Base-by-base conservation (phyloP, 1,284 basidiomycete genomes). In the Coniophora puteana region DNA sequence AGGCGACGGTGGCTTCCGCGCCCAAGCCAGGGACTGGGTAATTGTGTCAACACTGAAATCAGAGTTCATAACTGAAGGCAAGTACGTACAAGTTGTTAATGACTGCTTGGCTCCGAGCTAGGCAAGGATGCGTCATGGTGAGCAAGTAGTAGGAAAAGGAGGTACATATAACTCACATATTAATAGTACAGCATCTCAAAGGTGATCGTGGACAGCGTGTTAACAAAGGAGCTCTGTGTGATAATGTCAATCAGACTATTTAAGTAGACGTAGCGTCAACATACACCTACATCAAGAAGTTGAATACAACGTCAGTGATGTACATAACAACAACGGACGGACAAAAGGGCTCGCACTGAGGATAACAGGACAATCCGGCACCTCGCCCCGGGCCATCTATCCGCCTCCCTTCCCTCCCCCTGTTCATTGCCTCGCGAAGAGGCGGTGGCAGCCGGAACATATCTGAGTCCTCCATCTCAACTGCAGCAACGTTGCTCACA, bases 1-100 rank as follows among this genome's bases (percentile, higher is more conserved):
- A 84, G 26, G 93, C 92, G 38, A 94, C 90, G 49, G 94, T 87
- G 25, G 92, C 90, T 59, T 94, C 92, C 5, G 90, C 92, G 53
- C 92, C 92, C 20, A 94, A 94, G 77, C 89, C 89, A 93, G 5
- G 90, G 92, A 55, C 83, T 86, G 47, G 22, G 30, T n/a, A 32
- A 23, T n/a, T n/a, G n/a, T n/a, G n/a, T n/a, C n/a, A 38, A 41
- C 28, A 20, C 26, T 48, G 17, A 41, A 32, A 21, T 39, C n/a
- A 35, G 17, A 14, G 10, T 13, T 25, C 7, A 14, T 31, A 25
- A 26, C 6, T 2, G 17, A 16, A 40, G 35, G 40, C n/a, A 38
- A 16, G 23, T 16, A 46, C 80, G 50, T 48, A 85, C 82, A 89
- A 89, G 58, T 86, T 71, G 54, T 77, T 78, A 62, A 93, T 79